Conservation (phyloP, 371 early-diverging fungal species). For the Smittium culicis region DNA sequence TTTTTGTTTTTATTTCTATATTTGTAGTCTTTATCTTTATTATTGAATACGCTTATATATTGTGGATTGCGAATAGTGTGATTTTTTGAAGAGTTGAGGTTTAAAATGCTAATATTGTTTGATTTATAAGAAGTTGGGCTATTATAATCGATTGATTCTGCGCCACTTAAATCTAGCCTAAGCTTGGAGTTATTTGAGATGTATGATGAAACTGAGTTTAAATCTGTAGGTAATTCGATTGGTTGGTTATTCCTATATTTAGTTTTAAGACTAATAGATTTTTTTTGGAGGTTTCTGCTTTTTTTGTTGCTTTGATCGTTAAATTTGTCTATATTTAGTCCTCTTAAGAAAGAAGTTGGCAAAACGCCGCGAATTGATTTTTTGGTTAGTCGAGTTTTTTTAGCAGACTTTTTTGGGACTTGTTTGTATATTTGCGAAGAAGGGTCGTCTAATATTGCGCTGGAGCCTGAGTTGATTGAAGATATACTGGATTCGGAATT, state of each 20-base stretch:
- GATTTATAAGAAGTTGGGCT: background rate
- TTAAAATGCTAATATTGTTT: background rate
- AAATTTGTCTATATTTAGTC: background rate
- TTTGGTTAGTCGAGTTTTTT: conserved; percentile 9
- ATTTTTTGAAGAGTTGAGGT: background rate
- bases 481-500: background rate
- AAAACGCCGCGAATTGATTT: conserved; percentile 12
- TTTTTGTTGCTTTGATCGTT: background rate
- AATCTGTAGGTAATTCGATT: background rate
- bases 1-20: background rate
- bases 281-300: background rate
- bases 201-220: background rate
- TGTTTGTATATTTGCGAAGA: no score
- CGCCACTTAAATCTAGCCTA: background rate
- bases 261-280: background rate
- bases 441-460: no score
- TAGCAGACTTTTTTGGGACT: no score
- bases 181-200: background rate
- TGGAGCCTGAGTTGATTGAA: no score
- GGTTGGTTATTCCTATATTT: background rate
- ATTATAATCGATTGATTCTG: background rate
- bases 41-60: background rate
- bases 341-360: conserved; percentile 11
- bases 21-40: background rate
- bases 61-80: background rate